These are phyloP conservation scores for Glaciozyma martinii DNA, from an alignment of 768 basidiomycete species.

Conservation along the genomic window DNA sequence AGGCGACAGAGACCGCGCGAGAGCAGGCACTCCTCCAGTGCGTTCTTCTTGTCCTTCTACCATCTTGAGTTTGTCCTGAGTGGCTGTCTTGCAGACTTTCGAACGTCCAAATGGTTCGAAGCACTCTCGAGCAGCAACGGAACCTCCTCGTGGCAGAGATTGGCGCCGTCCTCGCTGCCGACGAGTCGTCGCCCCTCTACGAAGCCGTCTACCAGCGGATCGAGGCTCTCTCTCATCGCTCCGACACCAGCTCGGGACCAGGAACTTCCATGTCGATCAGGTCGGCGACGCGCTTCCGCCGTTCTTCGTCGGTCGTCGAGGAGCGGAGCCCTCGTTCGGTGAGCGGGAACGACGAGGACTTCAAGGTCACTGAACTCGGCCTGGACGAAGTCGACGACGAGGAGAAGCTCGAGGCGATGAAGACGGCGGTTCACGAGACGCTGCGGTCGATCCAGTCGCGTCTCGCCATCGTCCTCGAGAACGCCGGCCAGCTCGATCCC, in stretches of 20 bases:
- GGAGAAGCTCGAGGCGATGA: slow-evolving; percentile 1
- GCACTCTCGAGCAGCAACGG: slow-evolving; percentile 7
- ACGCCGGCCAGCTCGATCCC: not conserved
- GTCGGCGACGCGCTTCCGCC: not conserved
- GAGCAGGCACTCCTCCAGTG: slow-evolving; percentile 12
- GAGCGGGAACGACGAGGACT: not conserved
- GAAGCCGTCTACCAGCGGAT: slow-evolving; percentile 10
- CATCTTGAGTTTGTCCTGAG: too few relatives aligned
- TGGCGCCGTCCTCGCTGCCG: not conserved
- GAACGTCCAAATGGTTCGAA: slow-evolving; percentile 1
- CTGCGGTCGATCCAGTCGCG: slow-evolving; percentile 7
- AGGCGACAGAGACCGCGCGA: slow-evolving; percentile 3
- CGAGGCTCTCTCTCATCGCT: slow-evolving; percentile 7
- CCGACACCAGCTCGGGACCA: slow-evolving; percentile 2
- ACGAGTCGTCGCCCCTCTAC: slow-evolving; percentile 9
- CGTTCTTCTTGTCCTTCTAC: not conserved
- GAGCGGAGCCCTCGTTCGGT: not conserved
- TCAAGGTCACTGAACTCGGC: not conserved
- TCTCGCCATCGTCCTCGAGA: slow-evolving; percentile 10
- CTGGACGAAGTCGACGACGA: slow-evolving; percentile 1
- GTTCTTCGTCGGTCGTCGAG: not conserved
- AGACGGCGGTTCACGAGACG: slow-evolving; percentile 1
- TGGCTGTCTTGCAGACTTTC: too few relatives aligned
- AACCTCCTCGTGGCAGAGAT: slow-evolving; percentile 1
- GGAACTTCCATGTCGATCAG: not conserved